Conservation (phyloP, 768 basidiomycete genomes). For the Cystobasidium onofrii region DNA sequence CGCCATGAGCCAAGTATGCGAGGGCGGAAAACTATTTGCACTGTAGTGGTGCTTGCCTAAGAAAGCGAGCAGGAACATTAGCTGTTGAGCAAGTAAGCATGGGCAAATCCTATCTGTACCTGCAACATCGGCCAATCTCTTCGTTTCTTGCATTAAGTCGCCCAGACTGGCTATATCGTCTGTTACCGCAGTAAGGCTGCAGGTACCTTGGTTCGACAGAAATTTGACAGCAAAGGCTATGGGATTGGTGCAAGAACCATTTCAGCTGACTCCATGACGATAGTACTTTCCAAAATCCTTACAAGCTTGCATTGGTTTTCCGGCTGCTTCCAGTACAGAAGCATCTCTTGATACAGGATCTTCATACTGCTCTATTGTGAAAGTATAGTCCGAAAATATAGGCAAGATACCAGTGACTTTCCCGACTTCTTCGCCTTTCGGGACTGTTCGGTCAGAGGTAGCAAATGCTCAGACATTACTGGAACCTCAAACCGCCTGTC, state of each 20-base stretch:
- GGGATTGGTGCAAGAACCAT: not conserved
- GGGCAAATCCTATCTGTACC: not conserved
- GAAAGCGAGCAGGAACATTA: not conserved
- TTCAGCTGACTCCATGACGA: not conserved
- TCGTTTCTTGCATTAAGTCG: conserved; percentile 11
- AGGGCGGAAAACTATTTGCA: not conserved
- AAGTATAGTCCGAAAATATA: conserved; percentile 6
- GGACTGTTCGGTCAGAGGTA: not conserved
- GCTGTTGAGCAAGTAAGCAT: too few species aligned
- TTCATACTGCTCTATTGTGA: conserved; percentile 14
- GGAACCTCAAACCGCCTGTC: not conserved
- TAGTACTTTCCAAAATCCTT: not conserved
- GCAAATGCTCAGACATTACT: not conserved
- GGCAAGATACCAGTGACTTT: not conserved
- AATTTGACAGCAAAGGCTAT: conserved; percentile 8
- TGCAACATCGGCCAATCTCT: not conserved
- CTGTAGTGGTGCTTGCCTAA: not conserved
- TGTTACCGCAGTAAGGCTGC: not conserved
- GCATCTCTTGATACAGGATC: not conserved
- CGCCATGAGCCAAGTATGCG: conserved; percentile 14
- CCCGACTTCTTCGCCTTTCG: not conserved
- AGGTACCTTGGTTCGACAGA: not conserved
- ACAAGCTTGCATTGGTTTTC: conserved; percentile 12
- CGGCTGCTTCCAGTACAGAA: conserved; percentile 9
- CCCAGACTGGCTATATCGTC: not conserved